Conservation (phyloP, 768 basidiomycete genomes). For the Boletus sp. region DNA sequence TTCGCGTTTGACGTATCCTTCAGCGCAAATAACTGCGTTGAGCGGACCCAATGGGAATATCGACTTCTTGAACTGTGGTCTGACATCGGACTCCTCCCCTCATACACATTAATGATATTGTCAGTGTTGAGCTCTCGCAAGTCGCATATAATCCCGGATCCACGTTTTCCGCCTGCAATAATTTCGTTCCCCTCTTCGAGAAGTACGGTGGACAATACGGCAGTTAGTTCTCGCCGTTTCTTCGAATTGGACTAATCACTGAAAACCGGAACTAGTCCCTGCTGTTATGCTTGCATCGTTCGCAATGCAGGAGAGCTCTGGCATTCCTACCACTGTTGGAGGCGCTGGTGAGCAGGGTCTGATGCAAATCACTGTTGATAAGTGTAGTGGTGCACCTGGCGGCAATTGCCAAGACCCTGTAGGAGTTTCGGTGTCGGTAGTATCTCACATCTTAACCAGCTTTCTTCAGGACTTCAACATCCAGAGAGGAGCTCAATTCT, state of each 20-base stretch:
- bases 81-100: conserved; percentile 63
- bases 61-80: conserved; percentile 77
- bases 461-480: conserved; percentile 66
- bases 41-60: conserved; percentile 72
- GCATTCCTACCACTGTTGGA: conserved; percentile 65
- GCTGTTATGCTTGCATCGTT: conserved; percentile 81
- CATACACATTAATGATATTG: conserved; percentile 51
- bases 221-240: conserved; percentile 30
- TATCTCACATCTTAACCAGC: neutral
- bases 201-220: conserved; percentile 48
- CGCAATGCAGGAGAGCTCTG: conserved; percentile 85
- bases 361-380: conserved; percentile 82
- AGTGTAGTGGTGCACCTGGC: conserved; percentile 58
- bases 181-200: conserved; percentile 54
- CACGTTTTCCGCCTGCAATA: conserved; percentile 60
- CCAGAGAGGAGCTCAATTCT: conserved; percentile 59
- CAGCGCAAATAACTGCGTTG: conserved; percentile 48
- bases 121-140: conserved; percentile 42
- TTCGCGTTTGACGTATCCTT: conserved; percentile 2
- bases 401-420: conserved; percentile 43
- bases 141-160: conserved; percentile 49
- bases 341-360: conserved; percentile 82
- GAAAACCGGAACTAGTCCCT: conserved; percentile 45
- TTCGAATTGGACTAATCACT: neutral
- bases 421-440: conserved; percentile 8